Conservation (phyloP, 768 basidiomycete genomes). For the Mycena vitilis region DNA sequence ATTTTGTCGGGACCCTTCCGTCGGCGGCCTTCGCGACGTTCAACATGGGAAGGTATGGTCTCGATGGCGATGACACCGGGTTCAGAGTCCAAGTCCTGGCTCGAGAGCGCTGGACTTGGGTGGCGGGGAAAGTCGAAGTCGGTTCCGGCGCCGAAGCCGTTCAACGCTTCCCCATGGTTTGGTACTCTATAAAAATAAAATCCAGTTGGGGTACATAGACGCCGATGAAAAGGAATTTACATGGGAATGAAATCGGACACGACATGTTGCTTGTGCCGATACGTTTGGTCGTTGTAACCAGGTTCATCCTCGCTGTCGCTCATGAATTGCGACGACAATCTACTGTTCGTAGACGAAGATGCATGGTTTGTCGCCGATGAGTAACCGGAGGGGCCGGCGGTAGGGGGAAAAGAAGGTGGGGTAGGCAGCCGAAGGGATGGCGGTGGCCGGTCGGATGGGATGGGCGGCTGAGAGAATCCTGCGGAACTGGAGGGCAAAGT, state of each 20-base stretch:
- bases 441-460: conserved; percentile 19
- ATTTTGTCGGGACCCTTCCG: conserved; percentile 52
- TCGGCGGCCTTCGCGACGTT: not conserved
- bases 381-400: not conserved
- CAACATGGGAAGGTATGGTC: not conserved
- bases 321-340: conserved; percentile 1
- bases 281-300: too few species aligned
- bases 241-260: conserved; percentile 31
- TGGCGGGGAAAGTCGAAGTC: not conserved
- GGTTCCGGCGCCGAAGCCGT: not conserved
- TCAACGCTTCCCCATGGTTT: not conserved
- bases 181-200: conserved; percentile 14
- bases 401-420: conserved; percentile 9
- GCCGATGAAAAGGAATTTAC: too few species aligned
- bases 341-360: not conserved
- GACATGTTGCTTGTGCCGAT: not conserved
- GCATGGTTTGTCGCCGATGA: not conserved
- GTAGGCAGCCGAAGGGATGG: conserved; percentile 11
- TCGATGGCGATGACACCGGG: conserved; percentile 1
- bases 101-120: not conserved
- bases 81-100: conserved; percentile 7
- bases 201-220: too few species aligned
- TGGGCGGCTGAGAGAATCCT: conserved; percentile 14
- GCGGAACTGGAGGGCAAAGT: not conserved
- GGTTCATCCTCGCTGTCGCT: conserved; percentile 7